phyloP scores from a whole-genome alignment of 306 rosid genomes.

The Adenanthera pavonina region DNA sequence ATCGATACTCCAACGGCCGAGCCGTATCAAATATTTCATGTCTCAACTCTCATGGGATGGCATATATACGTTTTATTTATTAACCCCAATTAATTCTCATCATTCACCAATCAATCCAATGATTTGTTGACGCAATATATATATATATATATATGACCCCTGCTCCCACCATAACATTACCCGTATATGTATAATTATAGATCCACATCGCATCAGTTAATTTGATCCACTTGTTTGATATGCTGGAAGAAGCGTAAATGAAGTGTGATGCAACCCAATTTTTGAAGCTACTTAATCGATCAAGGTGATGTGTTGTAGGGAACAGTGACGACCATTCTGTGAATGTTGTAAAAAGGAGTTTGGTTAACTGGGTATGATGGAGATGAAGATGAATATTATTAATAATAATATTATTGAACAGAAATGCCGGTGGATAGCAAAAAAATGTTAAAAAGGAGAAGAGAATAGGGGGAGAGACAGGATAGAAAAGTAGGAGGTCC shows the following conservation, averaged over 20 bases:
- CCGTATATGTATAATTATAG: not conserved
- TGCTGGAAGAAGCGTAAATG: not conserved
- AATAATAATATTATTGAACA: not conserved
- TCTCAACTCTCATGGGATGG: not conserved
- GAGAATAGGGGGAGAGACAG: slow-evolving; percentile 9
- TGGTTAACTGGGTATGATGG: not conserved
- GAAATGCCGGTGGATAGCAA: slow-evolving; percentile 51
- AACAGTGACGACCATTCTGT: not conserved
- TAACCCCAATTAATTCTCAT: not conserved
- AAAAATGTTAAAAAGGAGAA: slow-evolving; percentile 24
- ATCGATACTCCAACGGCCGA: slow-evolving; percentile 4
- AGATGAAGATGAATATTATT: not conserved
- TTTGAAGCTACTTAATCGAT: not conserved
- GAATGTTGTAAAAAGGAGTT: not conserved
- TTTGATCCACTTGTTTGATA: not conserved
- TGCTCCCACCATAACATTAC: no score
- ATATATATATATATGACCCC: no score
- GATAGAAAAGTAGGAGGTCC: slow-evolving; percentile 41
- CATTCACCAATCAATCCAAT: slow-evolving; percentile 2
- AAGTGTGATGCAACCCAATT: not conserved
- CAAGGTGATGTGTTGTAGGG: not conserved
- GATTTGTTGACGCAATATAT: no score
- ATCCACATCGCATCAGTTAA: not conserved
- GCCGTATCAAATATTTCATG: slow-evolving; percentile 33
- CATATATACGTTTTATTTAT: not conserved